Percentiles rank a stretch among this genome's conserved stretches.
These are phyloP conservation scores for Populus trichocarpa DNA, from an alignment of 441 rosid species.

Conservation along the genomic window DNA sequence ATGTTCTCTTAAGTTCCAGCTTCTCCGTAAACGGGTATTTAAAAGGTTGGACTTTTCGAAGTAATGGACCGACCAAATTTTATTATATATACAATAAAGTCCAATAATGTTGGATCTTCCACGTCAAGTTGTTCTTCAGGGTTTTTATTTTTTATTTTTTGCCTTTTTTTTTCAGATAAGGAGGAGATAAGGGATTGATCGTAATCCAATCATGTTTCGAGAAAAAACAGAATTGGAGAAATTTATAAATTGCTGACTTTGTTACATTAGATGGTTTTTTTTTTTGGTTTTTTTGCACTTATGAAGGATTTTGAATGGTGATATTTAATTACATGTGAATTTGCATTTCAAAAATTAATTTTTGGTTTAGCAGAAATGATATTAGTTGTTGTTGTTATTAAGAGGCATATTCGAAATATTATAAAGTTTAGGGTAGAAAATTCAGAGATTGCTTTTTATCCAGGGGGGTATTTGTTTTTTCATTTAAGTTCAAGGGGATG, in stretches of 20 bases:
- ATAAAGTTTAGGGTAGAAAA: no score
- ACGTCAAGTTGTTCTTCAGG: constrained; percentile 9
- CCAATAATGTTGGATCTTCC: constrained; percentile 14
- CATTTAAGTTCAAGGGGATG: no score
- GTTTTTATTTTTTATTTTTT: neutral
- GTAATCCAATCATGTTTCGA: neutral
- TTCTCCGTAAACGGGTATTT: constrained; percentile 23
- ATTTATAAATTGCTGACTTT: neutral
- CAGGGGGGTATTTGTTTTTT: no score
- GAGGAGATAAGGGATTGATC: neutral
- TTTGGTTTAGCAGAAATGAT: no score
- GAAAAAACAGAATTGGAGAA: neutral
- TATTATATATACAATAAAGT: neutral
- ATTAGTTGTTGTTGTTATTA: no score
- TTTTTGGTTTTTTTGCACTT: no score
- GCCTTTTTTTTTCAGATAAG: neutral
- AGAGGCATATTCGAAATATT: no score
- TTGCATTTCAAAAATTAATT: no score
- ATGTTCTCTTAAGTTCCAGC: constrained; percentile 11
- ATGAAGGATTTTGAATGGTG: no score
- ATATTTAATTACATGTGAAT: no score
- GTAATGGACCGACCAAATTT: constrained; percentile 1
- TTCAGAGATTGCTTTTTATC: no score
- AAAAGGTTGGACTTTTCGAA: neutral
- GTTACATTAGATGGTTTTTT: no score